These are phyloP conservation scores for Bullera alba DNA, from an alignment of 768 basidiomycete genomes.

Conservation along the genomic window DNA sequence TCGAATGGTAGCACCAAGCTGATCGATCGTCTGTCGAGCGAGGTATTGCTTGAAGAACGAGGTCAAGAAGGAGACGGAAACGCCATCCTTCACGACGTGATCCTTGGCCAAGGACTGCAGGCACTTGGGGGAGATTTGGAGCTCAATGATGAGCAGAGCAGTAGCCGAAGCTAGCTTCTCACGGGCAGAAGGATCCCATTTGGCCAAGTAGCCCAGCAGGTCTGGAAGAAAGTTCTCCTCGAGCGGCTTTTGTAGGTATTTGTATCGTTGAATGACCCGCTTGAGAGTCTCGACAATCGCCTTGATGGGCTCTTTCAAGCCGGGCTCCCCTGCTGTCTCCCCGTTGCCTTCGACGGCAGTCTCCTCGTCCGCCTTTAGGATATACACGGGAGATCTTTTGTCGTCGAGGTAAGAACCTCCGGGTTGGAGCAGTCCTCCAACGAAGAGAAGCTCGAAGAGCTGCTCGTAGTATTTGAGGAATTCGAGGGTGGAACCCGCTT, in stretches of 20 bases:
- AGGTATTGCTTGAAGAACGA: slow-evolving; percentile 76
- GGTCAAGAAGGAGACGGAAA: slow-evolving; percentile 68
- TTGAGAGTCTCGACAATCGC: slow-evolving; percentile 89
- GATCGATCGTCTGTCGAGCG: slow-evolving; percentile 75
- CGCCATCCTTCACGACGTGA: slow-evolving; percentile 89
- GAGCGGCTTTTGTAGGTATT: slow-evolving; percentile 96
- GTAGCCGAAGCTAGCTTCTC: slow-evolving; percentile 76
- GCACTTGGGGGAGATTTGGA: slow-evolving; percentile 68
- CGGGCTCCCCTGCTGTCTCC: slow-evolving; percentile 10
- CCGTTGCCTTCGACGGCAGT: slow-evolving; percentile 49
- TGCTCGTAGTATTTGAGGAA: slow-evolving; percentile 94
- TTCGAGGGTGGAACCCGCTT: slow-evolving; percentile 88
- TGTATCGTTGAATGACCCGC: slow-evolving; percentile 95
- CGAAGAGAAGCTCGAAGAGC: slow-evolving; percentile 91
- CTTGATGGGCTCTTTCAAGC: slow-evolving; percentile 58
- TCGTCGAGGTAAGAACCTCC: slow-evolving; percentile 80
- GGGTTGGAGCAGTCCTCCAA: slow-evolving; percentile 92
- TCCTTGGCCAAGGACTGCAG: slow-evolving; percentile 81
- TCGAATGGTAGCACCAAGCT: slow-evolving; percentile 72
- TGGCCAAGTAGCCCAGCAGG: slow-evolving; percentile 65
- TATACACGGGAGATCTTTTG: slow-evolving; percentile 72
- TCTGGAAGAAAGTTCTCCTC: slow-evolving; percentile 75
- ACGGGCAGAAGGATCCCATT: slow-evolving; percentile 68
- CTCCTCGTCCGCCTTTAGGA: slow-evolving; percentile 52
- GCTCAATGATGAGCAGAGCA: slow-evolving; percentile 76